Conservation (phyloP, 352 stramenopile genomes). For the Globisporangium okanoganense region DNA sequence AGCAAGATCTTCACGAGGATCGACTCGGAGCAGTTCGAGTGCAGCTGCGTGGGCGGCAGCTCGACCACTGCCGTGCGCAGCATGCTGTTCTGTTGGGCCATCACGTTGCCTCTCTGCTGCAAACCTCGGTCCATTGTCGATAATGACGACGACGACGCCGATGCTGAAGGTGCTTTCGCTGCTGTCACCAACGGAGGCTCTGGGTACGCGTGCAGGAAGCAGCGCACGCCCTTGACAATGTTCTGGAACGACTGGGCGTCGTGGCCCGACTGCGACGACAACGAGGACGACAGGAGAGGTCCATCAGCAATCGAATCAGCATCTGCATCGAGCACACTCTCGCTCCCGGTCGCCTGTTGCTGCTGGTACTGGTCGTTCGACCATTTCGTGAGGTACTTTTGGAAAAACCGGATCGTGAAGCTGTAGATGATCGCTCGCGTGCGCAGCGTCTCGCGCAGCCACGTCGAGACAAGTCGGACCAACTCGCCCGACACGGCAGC, state of each 20-base stretch:
- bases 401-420: conserved; percentile 77
- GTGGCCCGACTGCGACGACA: conserved; percentile 23
- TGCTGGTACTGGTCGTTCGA: conserved; percentile 30
- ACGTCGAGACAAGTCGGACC: conserved; percentile 44
- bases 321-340: conserved; percentile 9
- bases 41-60: conserved; percentile 49
- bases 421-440: conserved; percentile 64
- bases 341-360: conserved; percentile 10
- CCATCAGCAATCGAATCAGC: conserved; percentile 14
- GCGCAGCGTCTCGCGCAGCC: conserved; percentile 47
- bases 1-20: conserved; percentile 78
- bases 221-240: conserved; percentile 75
- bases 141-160: not conserved
- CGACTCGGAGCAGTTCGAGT: conserved; percentile 66
- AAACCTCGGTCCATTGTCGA: not conserved
- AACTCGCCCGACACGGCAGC: conserved; percentile 28
- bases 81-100: conserved; percentile 33
- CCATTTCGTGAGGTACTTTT: conserved; percentile 66
- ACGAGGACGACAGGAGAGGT: conserved; percentile 1
- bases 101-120: conserved; percentile 13
- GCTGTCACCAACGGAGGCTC: conserved; percentile 11
- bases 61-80: conserved; percentile 51
- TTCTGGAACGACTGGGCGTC: conserved; percentile 60
- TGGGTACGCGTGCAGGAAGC: conserved; percentile 65
- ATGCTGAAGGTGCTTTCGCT: not conserved